Percentiles rank a stretch among this genome's conserved stretches.
phyloP scores from a whole-genome alignment of 768 basidiomycete genomes.

The Lactarius vividus region DNA sequence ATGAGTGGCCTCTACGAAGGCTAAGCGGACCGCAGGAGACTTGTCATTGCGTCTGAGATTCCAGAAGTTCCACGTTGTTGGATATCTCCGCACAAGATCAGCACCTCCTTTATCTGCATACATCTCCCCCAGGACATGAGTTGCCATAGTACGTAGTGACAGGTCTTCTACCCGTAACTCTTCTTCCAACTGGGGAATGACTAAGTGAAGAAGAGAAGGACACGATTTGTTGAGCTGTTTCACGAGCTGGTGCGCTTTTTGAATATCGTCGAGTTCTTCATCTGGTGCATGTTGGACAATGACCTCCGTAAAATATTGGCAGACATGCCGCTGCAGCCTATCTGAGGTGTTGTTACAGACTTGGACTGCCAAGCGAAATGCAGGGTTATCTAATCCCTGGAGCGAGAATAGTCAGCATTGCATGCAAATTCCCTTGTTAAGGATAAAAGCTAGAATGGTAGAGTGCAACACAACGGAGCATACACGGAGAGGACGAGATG shows the following conservation, averaged over 20 bases:
- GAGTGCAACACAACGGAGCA: neutral
- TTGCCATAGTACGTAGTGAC: slow-evolving; percentile 73
- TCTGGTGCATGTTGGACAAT: slow-evolving; percentile 60
- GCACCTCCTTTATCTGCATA: slow-evolving; percentile 71
- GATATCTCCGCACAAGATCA: slow-evolving; percentile 79
- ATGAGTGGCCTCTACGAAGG: slow-evolving; percentile 69
- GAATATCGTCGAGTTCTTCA: slow-evolving; percentile 66
- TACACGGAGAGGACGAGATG: neutral
- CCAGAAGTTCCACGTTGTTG: slow-evolving; percentile 85
- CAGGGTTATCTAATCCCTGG: slow-evolving; percentile 68
- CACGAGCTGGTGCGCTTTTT: slow-evolving; percentile 80
- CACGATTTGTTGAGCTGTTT: slow-evolving; percentile 76
- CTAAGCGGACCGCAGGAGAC: slow-evolving; percentile 62
- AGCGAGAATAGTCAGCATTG: slow-evolving; percentile 16
- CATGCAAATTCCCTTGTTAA: neutral
- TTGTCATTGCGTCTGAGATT: slow-evolving; percentile 76
- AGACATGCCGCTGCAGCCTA: slow-evolving; percentile 85
- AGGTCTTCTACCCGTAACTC: slow-evolving; percentile 78
- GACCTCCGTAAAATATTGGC: slow-evolving; percentile 90
- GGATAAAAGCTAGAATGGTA: neutral
- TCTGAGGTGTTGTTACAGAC: slow-evolving; percentile 83
- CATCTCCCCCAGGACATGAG: slow-evolving; percentile 86
- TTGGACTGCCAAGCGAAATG: slow-evolving; percentile 78
- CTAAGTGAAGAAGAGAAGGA: slow-evolving; percentile 80
- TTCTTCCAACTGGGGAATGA: slow-evolving; percentile 90